Base-by-base conservation (phyloP, 441 rosid species). In the Viola pubescens region DNA sequence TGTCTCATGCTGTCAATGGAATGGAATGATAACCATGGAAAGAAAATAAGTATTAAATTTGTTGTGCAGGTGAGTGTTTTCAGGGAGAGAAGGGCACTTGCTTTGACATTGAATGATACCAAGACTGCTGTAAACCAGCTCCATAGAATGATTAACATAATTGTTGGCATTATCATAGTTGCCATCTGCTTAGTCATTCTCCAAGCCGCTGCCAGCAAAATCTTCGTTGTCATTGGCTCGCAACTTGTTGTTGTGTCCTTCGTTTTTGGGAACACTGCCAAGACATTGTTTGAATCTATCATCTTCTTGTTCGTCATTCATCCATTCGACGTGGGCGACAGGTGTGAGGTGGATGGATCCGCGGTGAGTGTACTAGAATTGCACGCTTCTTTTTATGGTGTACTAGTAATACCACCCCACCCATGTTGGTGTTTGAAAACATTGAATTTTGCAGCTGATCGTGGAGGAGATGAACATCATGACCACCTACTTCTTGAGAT, bases 391-490 rank as follows among this genome's bases (percentile, higher is more conserved):
- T 26, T 26, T 26, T 26, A 26, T 26, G 34, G 57, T 37, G 43
- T 37, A n/a, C 16, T n/a, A 47, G 11, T 47, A 9, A 47, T 26
- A 26, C 34, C 34, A 26, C 45, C 9, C 45, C 6, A 42, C 7
- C 7, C 2, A 2, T 43, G 46, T 43, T 43, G 46, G 46, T 43
- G 46, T 46, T 8, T 12, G 2, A 46, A 46, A 46, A 12, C 49
- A 8, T 8, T 14, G 40, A 38, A 5, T 4, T 19, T 58, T 46
- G 41, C 67, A 85, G 90, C 52, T 85, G 77, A 60, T 82, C 46
- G 96, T 88, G 57, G 96, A 88, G 68, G 97, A 89, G 78, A 89
- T 89, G 95, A 86, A 88, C 70, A 78, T 89, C 63, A 62, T 89
- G 16, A 86, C 89, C 1, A 89, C 97, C 6, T 64, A 84, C 12